These are phyloP conservation scores for Fusarium aywerte DNA, from an alignment of 2,329 filamentous ascomycete species.

Conservation along the genomic window DNA sequence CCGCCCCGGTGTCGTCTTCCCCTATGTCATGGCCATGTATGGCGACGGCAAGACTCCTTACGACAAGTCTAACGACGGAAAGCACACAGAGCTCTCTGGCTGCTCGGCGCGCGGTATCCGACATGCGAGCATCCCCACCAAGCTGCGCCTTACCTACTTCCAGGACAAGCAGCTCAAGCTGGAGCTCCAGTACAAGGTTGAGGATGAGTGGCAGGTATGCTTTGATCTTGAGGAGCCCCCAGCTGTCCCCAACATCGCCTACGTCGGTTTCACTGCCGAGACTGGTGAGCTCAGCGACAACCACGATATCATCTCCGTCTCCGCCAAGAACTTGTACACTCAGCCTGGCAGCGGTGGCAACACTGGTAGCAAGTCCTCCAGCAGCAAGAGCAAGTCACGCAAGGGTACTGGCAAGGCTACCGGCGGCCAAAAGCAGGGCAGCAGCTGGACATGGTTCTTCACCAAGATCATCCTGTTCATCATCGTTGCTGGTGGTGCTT, in stretches of 20 bases:
- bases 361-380: constrained; percentile 49
- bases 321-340: constrained; percentile 88
- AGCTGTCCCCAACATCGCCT: constrained; percentile 80
- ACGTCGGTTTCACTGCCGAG: constrained; percentile 84
- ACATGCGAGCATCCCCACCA: constrained; percentile 81
- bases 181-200: constrained; percentile 92
- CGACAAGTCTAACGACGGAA: constrained; percentile 94
- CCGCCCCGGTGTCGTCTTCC: constrained; percentile 92
- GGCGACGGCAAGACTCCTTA: constrained; percentile 91
- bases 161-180: constrained; percentile 92
- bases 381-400: constrained; percentile 50
- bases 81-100: constrained; percentile 89
- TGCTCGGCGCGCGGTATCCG: constrained; percentile 95
- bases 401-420: constrained; percentile 52
- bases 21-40: constrained; percentile 98
- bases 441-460: constrained; percentile 72
- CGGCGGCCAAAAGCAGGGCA: constrained; percentile 54
- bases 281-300: constrained; percentile 97
- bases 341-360: constrained; percentile 57
- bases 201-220: constrained; percentile 88
- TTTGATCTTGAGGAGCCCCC: constrained; percentile 79
- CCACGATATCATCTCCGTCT: constrained; percentile 92
- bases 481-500: constrained; percentile 75
- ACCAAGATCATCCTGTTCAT: constrained; percentile 85
- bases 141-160: constrained; percentile 92